A percentile compares a stretch with the other conserved stretches of the same genome.
Evolutionary conservation across 257 asterid species (phyloP).

Genomic region (Craterostigma plantagineum): DNA sequence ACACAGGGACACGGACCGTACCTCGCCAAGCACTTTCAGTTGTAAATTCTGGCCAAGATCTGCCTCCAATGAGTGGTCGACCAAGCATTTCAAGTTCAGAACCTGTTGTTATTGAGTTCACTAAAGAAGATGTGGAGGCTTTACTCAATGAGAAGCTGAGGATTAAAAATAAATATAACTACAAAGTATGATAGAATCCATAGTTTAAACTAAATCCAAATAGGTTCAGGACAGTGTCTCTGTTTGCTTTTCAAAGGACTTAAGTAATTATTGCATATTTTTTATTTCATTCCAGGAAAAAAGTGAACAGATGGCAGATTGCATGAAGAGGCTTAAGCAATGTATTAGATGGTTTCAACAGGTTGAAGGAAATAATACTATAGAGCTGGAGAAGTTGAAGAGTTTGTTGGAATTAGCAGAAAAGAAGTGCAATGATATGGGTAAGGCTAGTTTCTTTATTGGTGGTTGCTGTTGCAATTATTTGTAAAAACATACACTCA

Average conservation of each 20-base stretch:
- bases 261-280: background rate
- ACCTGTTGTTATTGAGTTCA: constrained; percentile 34
- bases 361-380: constrained; percentile 39
- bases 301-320: constrained; percentile 50
- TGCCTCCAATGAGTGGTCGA: constrained; percentile 36
- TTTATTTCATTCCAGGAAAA: constrained; percentile 44
- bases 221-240: background rate
- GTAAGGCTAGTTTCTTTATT: constrained; percentile 17
- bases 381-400: constrained; percentile 38
- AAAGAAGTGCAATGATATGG: constrained; percentile 40
- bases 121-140: constrained; percentile 56
- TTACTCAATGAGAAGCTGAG: constrained; percentile 57
- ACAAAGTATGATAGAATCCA: constrained; percentile 14
- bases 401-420: constrained; percentile 50
- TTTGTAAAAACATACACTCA: background rate
- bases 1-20: constrained; percentile 23
- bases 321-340: constrained; percentile 53
- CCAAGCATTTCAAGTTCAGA: constrained; percentile 62
- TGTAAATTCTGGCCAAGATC: constrained; percentile 67
- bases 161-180: constrained; percentile 42
- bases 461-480: constrained; percentile 2
- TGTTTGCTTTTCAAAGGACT: background rate
- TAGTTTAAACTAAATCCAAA: no score
- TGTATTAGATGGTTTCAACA: constrained; percentile 81
- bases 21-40: constrained; percentile 57